A percentile compares a stretch with the other conserved stretches of the same genome.
Evolutionary conservation across 2,329 filamentous ascomycete genomes (phyloP).

Genomic region (Anisogramma anomala): DNA sequence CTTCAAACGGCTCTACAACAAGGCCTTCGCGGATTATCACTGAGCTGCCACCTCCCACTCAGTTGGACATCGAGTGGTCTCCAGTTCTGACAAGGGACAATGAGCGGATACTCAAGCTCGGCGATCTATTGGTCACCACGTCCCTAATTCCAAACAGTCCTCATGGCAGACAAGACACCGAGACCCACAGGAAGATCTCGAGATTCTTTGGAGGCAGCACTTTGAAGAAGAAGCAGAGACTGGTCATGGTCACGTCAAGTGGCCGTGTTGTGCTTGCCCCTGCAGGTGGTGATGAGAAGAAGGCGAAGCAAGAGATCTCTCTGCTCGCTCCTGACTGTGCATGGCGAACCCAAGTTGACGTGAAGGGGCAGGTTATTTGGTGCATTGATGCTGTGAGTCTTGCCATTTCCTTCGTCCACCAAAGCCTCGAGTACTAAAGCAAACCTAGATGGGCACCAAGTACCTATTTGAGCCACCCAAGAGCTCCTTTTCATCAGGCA

Average conservation of each 20-base stretch:
- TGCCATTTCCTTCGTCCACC: constrained; percentile 6
- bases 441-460: constrained; percentile 65
- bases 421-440: not conserved
- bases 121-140: constrained; percentile 76
- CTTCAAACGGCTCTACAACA: constrained; percentile 31
- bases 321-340: constrained; percentile 62
- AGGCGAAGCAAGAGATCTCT: constrained; percentile 85
- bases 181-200: constrained; percentile 78
- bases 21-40: constrained; percentile 78
- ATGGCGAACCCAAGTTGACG: constrained; percentile 71
- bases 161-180: constrained; percentile 53
- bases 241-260: constrained; percentile 91
- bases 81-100: constrained; percentile 84
- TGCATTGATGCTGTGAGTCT: constrained; percentile 80
- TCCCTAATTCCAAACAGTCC: constrained; percentile 66
- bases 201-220: constrained; percentile 87
- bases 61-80: constrained; percentile 97
- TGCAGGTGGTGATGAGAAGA: constrained; percentile 89
- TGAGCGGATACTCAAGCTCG: constrained; percentile 87
- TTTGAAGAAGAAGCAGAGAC: constrained; percentile 80
- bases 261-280: constrained; percentile 83
- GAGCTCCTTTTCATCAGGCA: constrained; percentile 41
- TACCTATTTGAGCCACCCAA: constrained; percentile 93
- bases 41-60: constrained; percentile 89
- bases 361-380: constrained; percentile 82